Evolutionary conservation across 805 yeast genomes (phyloP).

Genomic region (Starmerella bacillaris): DNA sequence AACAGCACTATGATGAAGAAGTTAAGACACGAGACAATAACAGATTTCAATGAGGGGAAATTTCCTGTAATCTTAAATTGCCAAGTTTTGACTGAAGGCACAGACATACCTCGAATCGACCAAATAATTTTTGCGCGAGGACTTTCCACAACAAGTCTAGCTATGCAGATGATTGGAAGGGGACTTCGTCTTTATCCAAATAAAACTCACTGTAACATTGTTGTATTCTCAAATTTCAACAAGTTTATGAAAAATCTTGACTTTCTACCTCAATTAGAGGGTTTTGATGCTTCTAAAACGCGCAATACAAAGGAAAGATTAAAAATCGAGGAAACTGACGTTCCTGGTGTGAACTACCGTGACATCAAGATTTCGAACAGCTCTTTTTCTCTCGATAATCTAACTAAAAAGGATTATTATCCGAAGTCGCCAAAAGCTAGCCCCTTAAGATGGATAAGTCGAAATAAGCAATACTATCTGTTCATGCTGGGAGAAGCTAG

Average conservation of each 20-base stretch:
- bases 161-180: conserved; percentile 81
- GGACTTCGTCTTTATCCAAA: conserved; percentile 51
- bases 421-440: conserved; percentile 11
- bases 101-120: conserved; percentile 82
- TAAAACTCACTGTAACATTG: conserved; percentile 51
- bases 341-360: conserved; percentile 4
- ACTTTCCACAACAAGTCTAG: conserved; percentile 50
- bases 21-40: conserved; percentile 35
- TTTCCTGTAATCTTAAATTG: conserved; percentile 70
- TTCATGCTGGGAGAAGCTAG: too few relatives aligned
- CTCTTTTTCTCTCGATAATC: conserved; percentile 3
- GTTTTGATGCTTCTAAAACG: not conserved
- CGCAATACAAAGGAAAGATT: not conserved
- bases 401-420: conserved; percentile 2
- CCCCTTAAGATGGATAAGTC: conserved; percentile 7
- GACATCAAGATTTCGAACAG: not conserved
- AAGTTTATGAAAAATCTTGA: conserved; percentile 1
- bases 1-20: conserved; percentile 43
- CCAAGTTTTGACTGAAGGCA: conserved; percentile 83
- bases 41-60: conserved; percentile 42
- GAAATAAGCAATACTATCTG: conserved; percentile 8
- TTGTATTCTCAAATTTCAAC: conserved; percentile 20
- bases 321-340: not conserved
- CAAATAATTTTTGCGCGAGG: conserved; percentile 65
- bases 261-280: conserved; percentile 9